Conservation (phyloP, 2,329 filamentous ascomycete genomes). For the Claviceps sp. region DNA sequence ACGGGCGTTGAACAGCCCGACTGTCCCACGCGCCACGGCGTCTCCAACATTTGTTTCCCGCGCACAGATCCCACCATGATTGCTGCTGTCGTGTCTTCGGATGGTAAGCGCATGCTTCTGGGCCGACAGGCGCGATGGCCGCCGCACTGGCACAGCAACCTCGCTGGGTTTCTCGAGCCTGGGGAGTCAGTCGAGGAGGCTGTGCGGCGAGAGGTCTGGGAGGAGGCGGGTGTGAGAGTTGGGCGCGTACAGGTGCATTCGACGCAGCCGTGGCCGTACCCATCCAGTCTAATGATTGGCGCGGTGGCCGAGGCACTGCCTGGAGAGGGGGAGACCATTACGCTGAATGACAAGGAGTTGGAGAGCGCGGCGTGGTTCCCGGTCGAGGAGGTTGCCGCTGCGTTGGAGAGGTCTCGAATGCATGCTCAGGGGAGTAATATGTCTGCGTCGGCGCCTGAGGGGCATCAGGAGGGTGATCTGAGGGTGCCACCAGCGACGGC, state of each 20-base stretch:
- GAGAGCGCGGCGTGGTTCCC: constrained; percentile 82
- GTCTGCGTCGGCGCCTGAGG: constrained; percentile 42
- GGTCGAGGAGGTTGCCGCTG: constrained; percentile 67
- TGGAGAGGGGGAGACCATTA: constrained; percentile 58
- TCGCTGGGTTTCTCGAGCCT: constrained; percentile 77
- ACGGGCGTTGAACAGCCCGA: constrained; percentile 19
- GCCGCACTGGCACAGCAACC: constrained; percentile 71
- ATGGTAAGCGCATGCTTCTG: constrained; percentile 65
- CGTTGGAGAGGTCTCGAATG: constrained; percentile 48
- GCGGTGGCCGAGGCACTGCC: constrained; percentile 79
- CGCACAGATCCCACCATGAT: constrained; percentile 92
- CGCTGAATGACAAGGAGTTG: constrained; percentile 81
- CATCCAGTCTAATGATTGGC: constrained; percentile 72
- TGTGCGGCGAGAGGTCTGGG: constrained; percentile 73
- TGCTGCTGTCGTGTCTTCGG: constrained; percentile 75
- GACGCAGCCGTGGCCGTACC: constrained; percentile 80
- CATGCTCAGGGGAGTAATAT: constrained; percentile 53
- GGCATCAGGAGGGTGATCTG: constrained; percentile 64
- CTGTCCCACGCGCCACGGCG: constrained; percentile 69
- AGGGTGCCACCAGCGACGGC: constrained; percentile 74
- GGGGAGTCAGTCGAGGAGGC: constrained; percentile 78
- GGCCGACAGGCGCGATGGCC: constrained; percentile 80
- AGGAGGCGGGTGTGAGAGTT: constrained; percentile 65
- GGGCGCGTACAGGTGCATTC: constrained; percentile 71
- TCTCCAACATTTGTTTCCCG: constrained; percentile 87